Conservation (phyloP, 805 yeast genomes). For the Candida sphagnicola region DNA sequence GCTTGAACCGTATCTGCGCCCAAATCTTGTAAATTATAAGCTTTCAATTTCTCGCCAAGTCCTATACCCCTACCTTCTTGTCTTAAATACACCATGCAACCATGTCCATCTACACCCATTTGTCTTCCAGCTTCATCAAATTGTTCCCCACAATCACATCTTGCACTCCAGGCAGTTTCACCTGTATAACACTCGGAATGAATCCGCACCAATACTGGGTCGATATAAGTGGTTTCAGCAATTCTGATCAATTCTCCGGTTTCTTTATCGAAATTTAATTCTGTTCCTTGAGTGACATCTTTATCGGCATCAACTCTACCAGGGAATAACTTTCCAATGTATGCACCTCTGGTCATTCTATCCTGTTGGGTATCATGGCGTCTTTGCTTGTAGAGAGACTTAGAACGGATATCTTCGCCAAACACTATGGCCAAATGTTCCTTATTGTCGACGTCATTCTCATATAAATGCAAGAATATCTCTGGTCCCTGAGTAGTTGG, state of each 20-base stretch:
- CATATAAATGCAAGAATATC: constrained; percentile 84
- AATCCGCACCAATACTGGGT: constrained; percentile 72
- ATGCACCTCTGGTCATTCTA: constrained; percentile 98
- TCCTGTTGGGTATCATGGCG: constrained; percentile 81
- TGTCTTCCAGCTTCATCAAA: constrained; percentile 95
- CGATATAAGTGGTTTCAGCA: constrained; percentile 21
- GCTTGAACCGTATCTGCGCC: constrained; percentile 99
- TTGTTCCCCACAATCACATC: constrained; percentile 99
- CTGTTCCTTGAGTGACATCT: constrained; percentile 33
- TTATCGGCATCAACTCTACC: constrained; percentile 72
- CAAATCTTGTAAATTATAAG: constrained; percentile 92
- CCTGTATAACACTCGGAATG: constrained; percentile 99
- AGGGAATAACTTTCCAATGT: constrained; percentile 84
- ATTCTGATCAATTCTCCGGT: constrained; percentile 29
- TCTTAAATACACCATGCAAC: constrained; percentile 91
- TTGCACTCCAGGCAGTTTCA: constrained; percentile 98
- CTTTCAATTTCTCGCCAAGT: constrained; percentile 94
- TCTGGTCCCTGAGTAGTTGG: constrained; percentile 97
- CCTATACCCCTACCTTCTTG: constrained; percentile 99
- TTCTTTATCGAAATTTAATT: constrained; percentile 26
- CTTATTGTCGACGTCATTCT: constrained; percentile 80
- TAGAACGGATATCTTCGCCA: constrained; percentile 85
- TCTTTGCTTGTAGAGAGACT: constrained; percentile 58
- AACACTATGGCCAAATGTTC: constrained; percentile 97
- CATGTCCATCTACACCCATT: constrained; percentile 84